Conservation (phyloP, 2,329 filamentous ascomycete genomes). For the Chaetoscypha palmicola region DNA sequence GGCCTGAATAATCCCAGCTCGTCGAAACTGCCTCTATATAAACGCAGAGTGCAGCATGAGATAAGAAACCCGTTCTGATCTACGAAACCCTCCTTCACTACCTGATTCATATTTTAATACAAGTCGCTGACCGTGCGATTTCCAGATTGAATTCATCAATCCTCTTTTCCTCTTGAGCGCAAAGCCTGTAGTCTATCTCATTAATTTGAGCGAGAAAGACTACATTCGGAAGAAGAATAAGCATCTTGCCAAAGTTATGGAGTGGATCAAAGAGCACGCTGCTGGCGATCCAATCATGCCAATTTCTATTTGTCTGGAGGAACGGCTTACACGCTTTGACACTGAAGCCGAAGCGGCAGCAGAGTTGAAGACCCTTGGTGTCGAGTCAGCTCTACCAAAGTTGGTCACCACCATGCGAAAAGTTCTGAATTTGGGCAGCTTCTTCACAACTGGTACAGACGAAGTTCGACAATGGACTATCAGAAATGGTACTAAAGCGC, state of each 20-base stretch:
- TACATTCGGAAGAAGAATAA: constrained; percentile 99
- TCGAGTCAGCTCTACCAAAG: constrained; percentile 87
- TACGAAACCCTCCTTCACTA: constrained; percentile 7
- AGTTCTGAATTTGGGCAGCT: constrained; percentile 80
- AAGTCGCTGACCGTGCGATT: too few species aligned
- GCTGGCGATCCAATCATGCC: constrained; percentile 85
- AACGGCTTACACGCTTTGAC: constrained; percentile 76
- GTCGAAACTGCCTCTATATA: constrained; percentile 77
- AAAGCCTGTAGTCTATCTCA: constrained; percentile 93
- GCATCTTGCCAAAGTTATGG: constrained; percentile 84
- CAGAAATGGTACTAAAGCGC: constrained; percentile 92
- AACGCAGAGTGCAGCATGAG: constrained; percentile 81
- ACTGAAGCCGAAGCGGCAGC: constrained; percentile 69
- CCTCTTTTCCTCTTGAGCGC: constrained; percentile 89
- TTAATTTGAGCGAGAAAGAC: constrained; percentile 95
- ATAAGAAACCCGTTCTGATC: constrained; percentile 47
- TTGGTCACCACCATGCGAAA: constrained; percentile 90
- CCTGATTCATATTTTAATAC: too few species aligned
- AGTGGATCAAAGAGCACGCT: constrained; percentile 92
- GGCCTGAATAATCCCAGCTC: constrained; percentile 99
- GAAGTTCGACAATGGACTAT: constrained; percentile 99
- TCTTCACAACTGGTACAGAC: constrained; percentile 94
- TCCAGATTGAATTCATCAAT: constrained; percentile 93
- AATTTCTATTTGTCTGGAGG: constrained; percentile 87
- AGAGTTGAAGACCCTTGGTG: constrained; percentile 82